Percentiles rank a stretch among this genome's conserved stretches.
Conservation (phyloP, 352 stramenopile species). For the Nothophytophthora sp. region DNA sequence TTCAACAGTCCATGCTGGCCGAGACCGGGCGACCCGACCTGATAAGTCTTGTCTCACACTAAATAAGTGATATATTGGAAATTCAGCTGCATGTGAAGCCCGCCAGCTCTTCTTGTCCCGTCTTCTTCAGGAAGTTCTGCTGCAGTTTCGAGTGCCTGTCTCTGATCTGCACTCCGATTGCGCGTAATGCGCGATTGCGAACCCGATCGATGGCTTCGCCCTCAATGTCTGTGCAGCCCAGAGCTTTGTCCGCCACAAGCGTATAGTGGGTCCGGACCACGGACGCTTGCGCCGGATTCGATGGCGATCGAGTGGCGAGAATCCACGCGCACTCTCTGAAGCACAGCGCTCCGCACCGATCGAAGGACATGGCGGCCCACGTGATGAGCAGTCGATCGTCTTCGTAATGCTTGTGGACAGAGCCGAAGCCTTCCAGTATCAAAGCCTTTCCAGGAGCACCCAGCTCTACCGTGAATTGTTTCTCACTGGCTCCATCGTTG, state of each 20-base stretch:
- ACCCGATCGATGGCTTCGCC: slow-evolving; percentile 11
- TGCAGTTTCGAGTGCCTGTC: neutral
- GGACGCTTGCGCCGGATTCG: slow-evolving; percentile 5
- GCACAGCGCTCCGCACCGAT: slow-evolving; percentile 15
- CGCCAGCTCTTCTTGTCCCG: neutral
- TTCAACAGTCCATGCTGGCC: neutral
- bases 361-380: slow-evolving; percentile 15
- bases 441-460: slow-evolving; percentile 9
- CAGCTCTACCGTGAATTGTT: slow-evolving; percentile 17
- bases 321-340: slow-evolving; percentile 15
- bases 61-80: neutral
- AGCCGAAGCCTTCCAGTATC: slow-evolving; percentile 17
- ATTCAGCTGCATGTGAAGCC: neutral
- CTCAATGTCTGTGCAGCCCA: slow-evolving; percentile 7
- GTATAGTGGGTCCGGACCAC: slow-evolving; percentile 10
- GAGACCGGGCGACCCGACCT: neutral
- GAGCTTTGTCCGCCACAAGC: slow-evolving; percentile 15
- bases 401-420: neutral
- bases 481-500: neutral
- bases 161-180: neutral
- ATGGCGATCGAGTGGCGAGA: neutral
- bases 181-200: neutral
- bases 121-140: neutral
- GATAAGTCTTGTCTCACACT: neutral
- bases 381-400: neutral